Base-by-base conservation (phyloP, 164 flowering plant genomes). In the Sedum album region DNA sequence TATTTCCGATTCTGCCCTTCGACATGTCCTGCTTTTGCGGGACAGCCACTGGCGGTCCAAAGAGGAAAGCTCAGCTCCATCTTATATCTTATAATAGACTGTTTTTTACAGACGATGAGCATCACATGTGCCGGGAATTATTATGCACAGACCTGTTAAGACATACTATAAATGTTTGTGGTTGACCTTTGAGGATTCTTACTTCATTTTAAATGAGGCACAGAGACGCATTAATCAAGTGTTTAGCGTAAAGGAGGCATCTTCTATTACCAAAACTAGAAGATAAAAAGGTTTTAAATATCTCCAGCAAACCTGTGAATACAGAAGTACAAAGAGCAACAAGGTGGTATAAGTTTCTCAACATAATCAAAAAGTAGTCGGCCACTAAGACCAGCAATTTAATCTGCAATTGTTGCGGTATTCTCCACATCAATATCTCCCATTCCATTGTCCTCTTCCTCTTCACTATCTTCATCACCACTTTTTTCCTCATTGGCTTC, bases 391-490 rank as follows among this genome's bases (percentile, higher is more conserved):
- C 13, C 60, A 6, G 15, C 60, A 6, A 23, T 23, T 30, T 53
- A 53, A 21, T 53, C 60, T 8, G 60, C 60, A 5, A 53, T 53
- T 21, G 60, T 53, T 21, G 5, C 31, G 31, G 30, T 18, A 41
- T 65, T 39, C 17, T 61, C 33, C 44, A 48, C 17, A 31, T 69
- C 35, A 31, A 84, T 75, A 53, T 85, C 89, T 25, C 96, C 98
- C 94, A 89, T 83, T 14, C 96, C 98, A 0, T 88, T 86, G 69
- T 93, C 98, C 79, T 93, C 98, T 75, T 93, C 97, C 63, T 84
- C 96, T 73, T 89, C 98, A 46, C 90, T 88, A 48, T 73, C 89
- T 60, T 88, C 96, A 70, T 93, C 98, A 0, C 88, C 96, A 68
- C 85, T 76, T 15, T 82, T 72, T 79, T 93, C 98, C 73, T 84